Evolutionary conservation across 805 yeast species (phyloP), one percentile per base, ranked within the genome.

Genomic region (Yueomyces sp.): DNA sequence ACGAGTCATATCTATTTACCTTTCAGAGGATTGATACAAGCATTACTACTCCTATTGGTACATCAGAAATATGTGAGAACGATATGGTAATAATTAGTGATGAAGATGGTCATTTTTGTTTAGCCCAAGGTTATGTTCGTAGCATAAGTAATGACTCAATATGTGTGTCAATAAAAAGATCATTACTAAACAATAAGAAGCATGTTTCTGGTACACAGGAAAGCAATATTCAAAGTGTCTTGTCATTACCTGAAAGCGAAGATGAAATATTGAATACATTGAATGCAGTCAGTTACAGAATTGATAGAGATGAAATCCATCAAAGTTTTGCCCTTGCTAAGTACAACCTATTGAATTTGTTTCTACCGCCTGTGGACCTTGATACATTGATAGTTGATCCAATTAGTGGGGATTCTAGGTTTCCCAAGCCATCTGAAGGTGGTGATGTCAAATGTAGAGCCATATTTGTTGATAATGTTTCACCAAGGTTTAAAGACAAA

Each of bases 51-150:
- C 60, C 55, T 43, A 49, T 52, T 57, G 55, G 50, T 1, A 37
- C 47, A 2, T 63, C 80, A 0, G 85, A 81, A 45, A 52, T 86
- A 2, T 42, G 65, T 0, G 65, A 68, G 36, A 69, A 73, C 48
- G 96, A 88, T 54, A 66, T 76, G 37, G 72, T 88, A 1, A 68
- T 82, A 12, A 65, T 87, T 1, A 86, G 95, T 54, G 95, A 84
- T 57, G 94, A 85, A 52, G 47, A 58, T 0, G 95, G 95, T 1
- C 85, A 82, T 56, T 80, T 80, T 58, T 82, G 85, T 0, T 53
- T 88, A 28, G 77, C 86, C 1, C 69, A 68, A 41, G 96, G 94
- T 0, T 60, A 57, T 39, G 68, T 87, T 3, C 61, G 65, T 4
- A 51, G 56, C 3, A 62, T 82, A 0, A 63, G 70, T 5, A 61